phyloP scores from a whole-genome alignment of 805 yeast species.

The Lipomyces starkeyi region DNA sequence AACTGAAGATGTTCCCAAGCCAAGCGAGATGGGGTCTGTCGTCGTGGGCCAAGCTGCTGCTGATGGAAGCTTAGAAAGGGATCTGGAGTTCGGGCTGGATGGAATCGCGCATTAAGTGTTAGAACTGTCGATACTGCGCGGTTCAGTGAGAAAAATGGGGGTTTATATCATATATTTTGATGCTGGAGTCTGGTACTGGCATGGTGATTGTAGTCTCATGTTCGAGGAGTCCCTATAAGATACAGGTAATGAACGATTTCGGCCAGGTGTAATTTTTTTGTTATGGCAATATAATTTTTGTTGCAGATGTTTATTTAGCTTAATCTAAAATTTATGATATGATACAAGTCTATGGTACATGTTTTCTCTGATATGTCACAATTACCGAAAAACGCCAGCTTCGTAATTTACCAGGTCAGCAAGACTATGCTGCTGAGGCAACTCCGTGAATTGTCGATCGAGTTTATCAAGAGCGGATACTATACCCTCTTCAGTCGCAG shows the following conservation, averaged over 20 bases:
- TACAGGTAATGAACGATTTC: neutral
- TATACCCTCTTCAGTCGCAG: conserved; percentile 7
- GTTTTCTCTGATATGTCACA: neutral
- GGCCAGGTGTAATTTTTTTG: neutral
- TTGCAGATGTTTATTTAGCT: conserved; percentile 1
- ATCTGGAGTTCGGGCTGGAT: conserved; percentile 71
- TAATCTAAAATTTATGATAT: neutral
- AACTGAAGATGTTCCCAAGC: conserved; percentile 43
- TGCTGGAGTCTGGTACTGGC: neutral
- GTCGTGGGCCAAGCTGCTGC: conserved; percentile 50
- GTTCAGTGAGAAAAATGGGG: neutral
- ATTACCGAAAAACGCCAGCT: conserved; percentile 6
- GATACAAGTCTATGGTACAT: neutral
- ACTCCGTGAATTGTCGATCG: neutral
- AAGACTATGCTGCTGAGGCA: conserved; percentile 7
- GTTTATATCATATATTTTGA: neutral
- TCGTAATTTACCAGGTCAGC: conserved; percentile 14
- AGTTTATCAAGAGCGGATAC: neutral
- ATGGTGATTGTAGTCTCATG: neutral
- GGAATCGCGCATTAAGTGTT: conserved; percentile 44
- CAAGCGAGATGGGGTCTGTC: conserved; percentile 52
- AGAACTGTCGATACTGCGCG: neutral
- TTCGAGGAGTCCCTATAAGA: neutral
- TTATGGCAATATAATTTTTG: neutral
- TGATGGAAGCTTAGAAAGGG: conserved; percentile 61